Percentiles rank a stretch among this genome's conserved stretches.
Evolutionary conservation across 2,329 filamentous ascomycete species (phyloP).

Genomic region (Colletotrichum destructivum): DNA sequence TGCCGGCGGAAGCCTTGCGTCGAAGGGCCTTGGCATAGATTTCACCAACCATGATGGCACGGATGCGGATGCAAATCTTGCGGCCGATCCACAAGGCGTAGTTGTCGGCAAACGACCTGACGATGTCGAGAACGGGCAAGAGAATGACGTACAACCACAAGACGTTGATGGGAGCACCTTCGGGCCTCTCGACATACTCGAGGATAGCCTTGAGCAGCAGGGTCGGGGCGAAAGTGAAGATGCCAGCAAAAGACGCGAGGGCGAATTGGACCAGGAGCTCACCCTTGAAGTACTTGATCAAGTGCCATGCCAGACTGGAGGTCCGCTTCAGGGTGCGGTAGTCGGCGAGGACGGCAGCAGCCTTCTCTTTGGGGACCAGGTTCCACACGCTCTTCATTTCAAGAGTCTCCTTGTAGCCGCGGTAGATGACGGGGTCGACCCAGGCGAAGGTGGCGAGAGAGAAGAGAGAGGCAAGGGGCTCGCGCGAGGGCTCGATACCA

Average conservation of each 20-base stretch:
- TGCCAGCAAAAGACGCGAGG: conserved; percentile 84
- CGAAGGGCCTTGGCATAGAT: conserved; percentile 97
- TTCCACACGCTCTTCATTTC: conserved; percentile 95
- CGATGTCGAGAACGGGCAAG: conserved; percentile 84
- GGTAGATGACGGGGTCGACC: conserved; percentile 91
- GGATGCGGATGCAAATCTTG: conserved; percentile 92
- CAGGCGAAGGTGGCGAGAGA: conserved; percentile 91
- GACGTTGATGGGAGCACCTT: conserved; percentile 83
- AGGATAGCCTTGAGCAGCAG: conserved; percentile 92
- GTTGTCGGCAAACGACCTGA: conserved; percentile 87
- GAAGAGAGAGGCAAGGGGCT: conserved; percentile 89
- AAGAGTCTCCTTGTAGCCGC: conserved; percentile 87
- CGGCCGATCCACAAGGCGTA: conserved; percentile 94
- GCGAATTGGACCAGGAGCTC: conserved; percentile 82
- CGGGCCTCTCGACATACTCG: conserved; percentile 91
- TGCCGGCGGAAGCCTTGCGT: conserved; percentile 86
- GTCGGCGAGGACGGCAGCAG: conserved; percentile 81
- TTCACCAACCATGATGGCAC: conserved; percentile 96
- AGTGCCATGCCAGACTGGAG: conserved; percentile 81
- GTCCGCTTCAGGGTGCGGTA: conserved; percentile 92
- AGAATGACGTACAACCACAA: conserved; percentile 97
- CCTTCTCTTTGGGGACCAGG: conserved; percentile 88
- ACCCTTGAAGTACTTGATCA: conserved; percentile 87
- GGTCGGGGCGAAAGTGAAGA: conserved; percentile 93
- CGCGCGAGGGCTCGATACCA: conserved; percentile 86